phyloP scores from a whole-genome alignment of 495 filamentous ascomycete genomes.

The Neurospora sp. region DNA sequence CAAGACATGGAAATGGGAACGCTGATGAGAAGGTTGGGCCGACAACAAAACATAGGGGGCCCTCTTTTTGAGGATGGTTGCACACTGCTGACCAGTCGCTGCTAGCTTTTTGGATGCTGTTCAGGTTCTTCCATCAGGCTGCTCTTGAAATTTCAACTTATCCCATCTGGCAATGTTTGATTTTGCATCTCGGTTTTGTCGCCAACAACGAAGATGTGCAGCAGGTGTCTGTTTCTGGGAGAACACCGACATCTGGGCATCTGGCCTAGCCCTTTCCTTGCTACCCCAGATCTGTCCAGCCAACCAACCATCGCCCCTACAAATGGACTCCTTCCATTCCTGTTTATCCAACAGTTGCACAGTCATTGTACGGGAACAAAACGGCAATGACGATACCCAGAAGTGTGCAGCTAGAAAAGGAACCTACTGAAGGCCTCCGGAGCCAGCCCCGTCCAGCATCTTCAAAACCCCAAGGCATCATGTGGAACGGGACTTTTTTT shows the following conservation, averaged over 20 bases:
- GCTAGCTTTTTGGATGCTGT: background rate
- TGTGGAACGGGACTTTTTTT: background rate
- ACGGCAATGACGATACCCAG: background rate
- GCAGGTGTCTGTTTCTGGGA: too few relatives aligned
- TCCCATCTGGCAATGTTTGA: background rate
- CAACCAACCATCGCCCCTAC: background rate
- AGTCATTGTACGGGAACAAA: background rate
- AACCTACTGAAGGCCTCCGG: background rate
- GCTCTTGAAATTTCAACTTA: background rate
- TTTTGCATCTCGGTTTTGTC: background rate
- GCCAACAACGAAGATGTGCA: background rate
- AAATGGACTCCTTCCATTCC: background rate
- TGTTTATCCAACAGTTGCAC: background rate
- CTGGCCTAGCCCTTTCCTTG: background rate
- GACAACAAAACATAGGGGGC: background rate
- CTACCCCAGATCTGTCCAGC: background rate
- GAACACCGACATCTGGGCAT: background rate
- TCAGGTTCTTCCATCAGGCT: background rate
- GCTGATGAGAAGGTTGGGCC: background rate
- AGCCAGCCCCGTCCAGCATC: background rate
- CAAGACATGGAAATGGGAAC: background rate
- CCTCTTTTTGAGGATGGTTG: background rate
- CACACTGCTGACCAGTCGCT: background rate
- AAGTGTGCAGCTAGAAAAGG: background rate
- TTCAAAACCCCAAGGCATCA: background rate